phyloP scores from a whole-genome alignment of 176 grass and related monocot genomes.

The Olyra latifolia region DNA sequence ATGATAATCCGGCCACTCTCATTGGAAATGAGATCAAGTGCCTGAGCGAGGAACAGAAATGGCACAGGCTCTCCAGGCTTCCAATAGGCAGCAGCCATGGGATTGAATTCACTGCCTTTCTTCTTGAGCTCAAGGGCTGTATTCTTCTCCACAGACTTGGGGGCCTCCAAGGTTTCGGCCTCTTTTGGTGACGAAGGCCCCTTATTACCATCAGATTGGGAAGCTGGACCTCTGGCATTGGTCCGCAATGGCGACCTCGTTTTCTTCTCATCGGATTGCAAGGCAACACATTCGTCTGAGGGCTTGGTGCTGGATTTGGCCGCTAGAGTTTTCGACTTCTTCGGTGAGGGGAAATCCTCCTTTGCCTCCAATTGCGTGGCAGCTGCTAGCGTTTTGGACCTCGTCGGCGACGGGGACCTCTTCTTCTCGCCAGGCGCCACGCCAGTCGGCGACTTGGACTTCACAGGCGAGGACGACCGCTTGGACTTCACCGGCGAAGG shows the following conservation, averaged over 20 bases:
- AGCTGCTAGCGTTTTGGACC: constrained; percentile 27
- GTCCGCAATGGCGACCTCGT: not conserved
- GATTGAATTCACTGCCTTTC: constrained; percentile 71
- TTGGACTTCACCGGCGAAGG: constrained; percentile 36
- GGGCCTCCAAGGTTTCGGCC: not conserved
- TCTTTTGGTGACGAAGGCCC: constrained; percentile 30
- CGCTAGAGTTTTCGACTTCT: constrained; percentile 54
- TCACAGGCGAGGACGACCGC: constrained; percentile 37
- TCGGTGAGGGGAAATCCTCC: constrained; percentile 40
- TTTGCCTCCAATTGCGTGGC: constrained; percentile 23
- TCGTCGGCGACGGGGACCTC: constrained; percentile 35
- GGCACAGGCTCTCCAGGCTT: constrained; percentile 74
- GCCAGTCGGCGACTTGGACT: not conserved
- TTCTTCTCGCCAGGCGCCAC: not conserved
- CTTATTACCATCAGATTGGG: constrained; percentile 35
- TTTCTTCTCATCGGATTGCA: not conserved
- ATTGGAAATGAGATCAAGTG: constrained; percentile 86
- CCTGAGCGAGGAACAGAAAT: constrained; percentile 79
- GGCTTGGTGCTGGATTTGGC: constrained; percentile 44
- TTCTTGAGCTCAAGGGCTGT: constrained; percentile 69
- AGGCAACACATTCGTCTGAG: too few species aligned
- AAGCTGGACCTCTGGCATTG: constrained; percentile 22
- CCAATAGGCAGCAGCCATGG: constrained; percentile 72
- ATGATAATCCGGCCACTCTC: constrained; percentile 84
- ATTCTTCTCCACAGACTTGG: not conserved